These are phyloP conservation scores for Coniella vitis DNA, from an alignment of 2,329 filamentous ascomycete genomes.

Conservation along the genomic window DNA sequence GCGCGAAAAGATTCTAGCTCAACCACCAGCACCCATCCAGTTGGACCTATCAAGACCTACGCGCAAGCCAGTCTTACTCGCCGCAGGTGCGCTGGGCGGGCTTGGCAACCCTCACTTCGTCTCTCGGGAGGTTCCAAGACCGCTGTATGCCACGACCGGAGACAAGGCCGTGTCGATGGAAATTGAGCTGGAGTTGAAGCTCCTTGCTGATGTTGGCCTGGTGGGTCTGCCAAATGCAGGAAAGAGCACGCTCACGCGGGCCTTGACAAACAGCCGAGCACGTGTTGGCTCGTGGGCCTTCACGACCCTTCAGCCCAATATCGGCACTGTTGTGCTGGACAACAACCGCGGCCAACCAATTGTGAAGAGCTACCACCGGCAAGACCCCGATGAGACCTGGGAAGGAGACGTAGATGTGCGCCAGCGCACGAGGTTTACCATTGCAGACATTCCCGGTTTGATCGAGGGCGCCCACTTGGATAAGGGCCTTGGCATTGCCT, in stretches of 20 bases:
- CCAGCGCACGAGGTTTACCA: conserved; percentile 73
- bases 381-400: conserved; percentile 27
- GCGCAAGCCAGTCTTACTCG: conserved; percentile 75
- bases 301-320: conserved; percentile 89
- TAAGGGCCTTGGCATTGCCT: conserved; percentile 82
- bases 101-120: conserved; percentile 92
- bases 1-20: conserved; percentile 50
- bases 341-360: conserved; percentile 70
- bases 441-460: conserved; percentile 92
- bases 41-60: conserved; percentile 72
- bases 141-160: conserved; percentile 83
- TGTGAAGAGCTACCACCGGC: conserved; percentile 31
- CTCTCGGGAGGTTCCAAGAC: conserved; percentile 64
- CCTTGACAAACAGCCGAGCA: conserved; percentile 81
- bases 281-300: conserved; percentile 94
- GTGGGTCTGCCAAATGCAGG: conserved; percentile 94
- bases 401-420: conserved; percentile 39
- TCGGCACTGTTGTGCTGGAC: conserved; percentile 91
- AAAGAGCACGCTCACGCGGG: conserved; percentile 85
- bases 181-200: conserved; percentile 84
- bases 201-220: conserved; percentile 89
- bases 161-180: conserved; percentile 72
- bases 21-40: conserved; percentile 66
- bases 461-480: conserved; percentile 91
- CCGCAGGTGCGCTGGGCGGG: conserved; percentile 81